Conservation (phyloP, 306 rosid species). For the Bauhinia variegata region DNA sequence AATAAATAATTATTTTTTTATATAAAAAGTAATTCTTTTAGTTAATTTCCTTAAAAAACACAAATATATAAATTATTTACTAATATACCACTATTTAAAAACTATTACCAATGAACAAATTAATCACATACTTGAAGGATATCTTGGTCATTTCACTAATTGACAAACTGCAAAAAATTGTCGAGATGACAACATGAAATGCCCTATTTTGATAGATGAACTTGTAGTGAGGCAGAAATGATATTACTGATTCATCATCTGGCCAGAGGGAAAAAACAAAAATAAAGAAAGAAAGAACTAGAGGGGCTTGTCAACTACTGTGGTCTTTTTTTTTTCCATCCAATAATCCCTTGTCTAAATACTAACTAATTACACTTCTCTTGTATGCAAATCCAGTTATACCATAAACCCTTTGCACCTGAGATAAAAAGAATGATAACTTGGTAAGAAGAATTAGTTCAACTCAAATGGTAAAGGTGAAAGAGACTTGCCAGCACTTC, state of each 20-base stretch:
- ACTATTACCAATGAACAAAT: too few relatives aligned
- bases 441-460: neutral
- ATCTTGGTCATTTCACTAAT: too few relatives aligned
- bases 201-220: neutral
- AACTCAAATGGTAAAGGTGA: neutral
- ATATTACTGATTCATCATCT: slow-evolving; percentile 13
- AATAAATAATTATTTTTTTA: too few relatives aligned
- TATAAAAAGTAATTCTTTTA: too few relatives aligned
- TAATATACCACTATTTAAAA: too few relatives aligned
- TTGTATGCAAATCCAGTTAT: slow-evolving; percentile 24
- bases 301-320: too few relatives aligned
- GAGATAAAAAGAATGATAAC: neutral
- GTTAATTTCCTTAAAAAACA: too few relatives aligned
- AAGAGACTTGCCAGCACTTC: slow-evolving; percentile 32
- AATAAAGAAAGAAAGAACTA: neutral
- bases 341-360: slow-evolving; percentile 30
- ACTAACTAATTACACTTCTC: slow-evolving; percentile 52
- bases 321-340: slow-evolving; percentile 34
- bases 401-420: slow-evolving; percentile 21
- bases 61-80: too few relatives aligned
- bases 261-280: neutral
- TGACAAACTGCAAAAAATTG: too few relatives aligned
- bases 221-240: slow-evolving; percentile 12
- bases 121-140: too few relatives aligned
- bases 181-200: neutral